Base-by-base conservation (phyloP, 768 basidiomycete genomes). In the Pleurotus pulmonarius region DNA sequence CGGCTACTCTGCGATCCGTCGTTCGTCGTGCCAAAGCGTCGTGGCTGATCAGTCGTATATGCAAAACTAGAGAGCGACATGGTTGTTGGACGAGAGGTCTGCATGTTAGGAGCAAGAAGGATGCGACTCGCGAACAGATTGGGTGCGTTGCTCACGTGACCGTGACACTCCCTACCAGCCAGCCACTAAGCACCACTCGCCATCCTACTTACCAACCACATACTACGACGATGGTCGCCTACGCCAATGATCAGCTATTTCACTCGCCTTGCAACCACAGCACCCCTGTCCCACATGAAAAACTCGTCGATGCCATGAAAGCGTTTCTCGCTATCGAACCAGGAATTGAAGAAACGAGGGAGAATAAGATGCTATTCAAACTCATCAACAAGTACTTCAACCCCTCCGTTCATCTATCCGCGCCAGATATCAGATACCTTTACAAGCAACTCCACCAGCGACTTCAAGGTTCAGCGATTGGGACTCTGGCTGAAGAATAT, bases 371-470 rank as follows among this genome's bases (percentile, higher is more conserved):
- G 39, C 9, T 53, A 8, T 53, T 53, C 51, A 39, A 53, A 2
- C 51, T 53, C 39, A 53, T 53, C n/a, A 53, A 53, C 51, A 41
- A 53, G 24, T 53, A 53, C n/a, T 53, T 53, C 51, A 53, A 53
- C 20, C 51, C 51, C 51, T 13, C 51, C 18, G n/a, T 20, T 22
- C 22, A 20, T 11, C 34, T 53, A n/a, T 41, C 51, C 18, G 16
- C 20, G 15, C 22, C n/a, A 34, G 38, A 53, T 24, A 24, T 41
- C 18, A 5, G 24, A 3, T 53, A 53, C 51, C 26, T 53, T 15
- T 53, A 53, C 51, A n/a, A n/a, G 51, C 39, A 53, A 53, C 51
- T 53, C 15, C 20, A 53, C 9, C n/a, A 40, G 18, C 51, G 39
- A n/a, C 12, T 53, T 38, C 39, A 41, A 22, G 39, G 24, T 18